These are phyloP conservation scores for Neocucurbitaria cava DNA, from an alignment of 2,329 filamentous ascomycete genomes.

Conservation along the genomic window DNA sequence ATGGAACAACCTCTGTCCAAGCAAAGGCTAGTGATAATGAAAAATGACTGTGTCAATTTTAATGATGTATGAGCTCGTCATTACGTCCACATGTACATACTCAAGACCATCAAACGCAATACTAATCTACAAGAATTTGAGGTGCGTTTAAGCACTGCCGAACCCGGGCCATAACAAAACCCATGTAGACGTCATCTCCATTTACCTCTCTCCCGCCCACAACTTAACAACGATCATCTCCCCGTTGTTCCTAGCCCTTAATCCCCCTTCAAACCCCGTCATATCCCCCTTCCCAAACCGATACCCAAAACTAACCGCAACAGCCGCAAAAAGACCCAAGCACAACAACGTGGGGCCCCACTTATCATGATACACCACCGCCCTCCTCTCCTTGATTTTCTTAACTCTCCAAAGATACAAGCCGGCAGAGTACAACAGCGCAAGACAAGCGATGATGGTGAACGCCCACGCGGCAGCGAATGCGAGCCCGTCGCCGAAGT, in stretches of 20 bases:
- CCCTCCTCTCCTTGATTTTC: conserved; percentile 81
- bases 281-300: conserved; percentile 65
- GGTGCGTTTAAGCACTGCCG: too few relatives aligned
- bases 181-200: too few relatives aligned
- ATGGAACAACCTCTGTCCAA: too few relatives aligned
- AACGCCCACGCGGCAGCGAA: conserved; percentile 70
- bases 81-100: too few relatives aligned
- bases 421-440: conserved; percentile 81
- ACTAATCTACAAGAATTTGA: neutral
- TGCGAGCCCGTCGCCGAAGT: conserved; percentile 47
- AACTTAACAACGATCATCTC: neutral
- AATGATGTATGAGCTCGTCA: too few relatives aligned
- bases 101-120: neutral
- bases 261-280: conserved; percentile 53
- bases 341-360: conserved; percentile 84
- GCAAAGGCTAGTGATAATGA: too few relatives aligned
- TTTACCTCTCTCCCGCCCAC: neutral
- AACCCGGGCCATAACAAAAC: neutral
- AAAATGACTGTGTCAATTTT: too few relatives aligned
- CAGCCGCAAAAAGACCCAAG: conserved; percentile 72
- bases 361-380: conserved; percentile 90
- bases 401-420: conserved; percentile 89
- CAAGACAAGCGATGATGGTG: conserved; percentile 77
- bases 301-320: conserved; percentile 80
- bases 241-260: conserved; percentile 1